Evolutionary conservation across 1,139 yeast genomes (phyloP), one percentile per base, ranked within the genome.

Genomic region (Yarrowia galli): DNA sequence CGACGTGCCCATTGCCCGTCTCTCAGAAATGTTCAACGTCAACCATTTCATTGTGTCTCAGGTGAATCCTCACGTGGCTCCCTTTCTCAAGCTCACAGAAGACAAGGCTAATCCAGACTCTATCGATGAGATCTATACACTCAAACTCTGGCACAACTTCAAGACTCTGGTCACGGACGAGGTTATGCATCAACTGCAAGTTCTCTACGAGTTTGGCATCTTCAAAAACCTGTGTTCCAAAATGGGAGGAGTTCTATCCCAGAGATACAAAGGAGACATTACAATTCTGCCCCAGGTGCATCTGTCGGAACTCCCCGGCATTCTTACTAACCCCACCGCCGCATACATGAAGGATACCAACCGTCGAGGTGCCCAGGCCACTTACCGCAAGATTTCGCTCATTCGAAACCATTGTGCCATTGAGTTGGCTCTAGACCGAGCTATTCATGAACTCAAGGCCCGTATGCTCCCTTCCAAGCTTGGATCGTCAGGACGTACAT

Each of bases 31-130:
- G 93, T 96, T 95, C 76, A 95, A 95, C 74, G 97, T 95, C 45
- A 97, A 95, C 76, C 98, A 96, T 76, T 93, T 95, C 70, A 91
- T 95, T 75, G 98, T 97, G 0, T 93, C 97, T 67, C 98, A 96
- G 78, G 99, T 95, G 1, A 92, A 96, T 74, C 97, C 98, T 0
- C 99, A 95, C 76, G 96, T 95, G 40, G 93, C 91, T 1, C 98
- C 99, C 1, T 84, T 95, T 65, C 81, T 95, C 71, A 89, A 68
- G 54, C 68, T 74, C 22, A 70, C 74, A 35, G 72, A 73, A 53
- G 91, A 86, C 70, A 78, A 83, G 46, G 43, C 65, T 67, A 66
- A 64, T 69, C 25, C 68, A 40, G 53, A 67, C 68, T 58, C 65
- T 15, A 40, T 48, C 28, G 67, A 51, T 64, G 53, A 68, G 28